phyloP scores from a whole-genome alignment of 2,329 filamentous ascomycete species.

The Niveomyces coronatus region DNA sequence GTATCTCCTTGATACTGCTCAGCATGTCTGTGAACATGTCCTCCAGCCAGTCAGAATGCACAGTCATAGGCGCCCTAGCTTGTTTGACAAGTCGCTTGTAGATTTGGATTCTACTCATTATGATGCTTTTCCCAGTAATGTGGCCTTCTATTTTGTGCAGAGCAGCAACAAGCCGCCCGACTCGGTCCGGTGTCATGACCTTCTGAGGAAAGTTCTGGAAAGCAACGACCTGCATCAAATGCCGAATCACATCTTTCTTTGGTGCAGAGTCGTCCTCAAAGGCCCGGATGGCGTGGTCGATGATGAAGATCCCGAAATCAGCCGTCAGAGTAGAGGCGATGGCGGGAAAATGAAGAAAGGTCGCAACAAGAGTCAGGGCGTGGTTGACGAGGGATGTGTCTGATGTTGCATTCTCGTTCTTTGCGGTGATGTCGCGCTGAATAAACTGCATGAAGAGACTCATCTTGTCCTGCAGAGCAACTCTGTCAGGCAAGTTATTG shows the following conservation, averaged over 20 bases:
- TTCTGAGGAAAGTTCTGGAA: conserved; percentile 69
- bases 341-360: conserved; percentile 65
- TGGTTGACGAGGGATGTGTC: conserved; percentile 68
- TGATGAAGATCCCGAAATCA: conserved; percentile 69
- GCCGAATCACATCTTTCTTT: conserved; percentile 63
- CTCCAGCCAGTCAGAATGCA: conserved; percentile 67
- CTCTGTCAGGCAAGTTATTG: conserved; percentile 67
- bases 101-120: conserved; percentile 65
- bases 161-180: conserved; percentile 58
- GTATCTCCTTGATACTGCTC: conserved; percentile 66
- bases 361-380: conserved; percentile 65
- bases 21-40: conserved; percentile 76
- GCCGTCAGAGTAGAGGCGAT: conserved; percentile 60
- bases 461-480: conserved; percentile 67
- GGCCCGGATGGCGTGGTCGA: conserved; percentile 69
- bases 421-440: conserved; percentile 64
- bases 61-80: conserved; percentile 57
- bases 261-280: conserved; percentile 58
- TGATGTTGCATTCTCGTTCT: conserved; percentile 40
- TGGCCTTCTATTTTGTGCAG: conserved; percentile 64
- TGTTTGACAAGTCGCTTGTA: conserved; percentile 71
- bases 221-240: conserved; percentile 70
- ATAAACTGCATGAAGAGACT: conserved; percentile 71
- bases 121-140: conserved; percentile 69
- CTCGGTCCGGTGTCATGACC: conserved; percentile 62